Evolutionary conservation across 83 land plant genomes (phyloP).

Genomic region (Picea abies): DNA sequence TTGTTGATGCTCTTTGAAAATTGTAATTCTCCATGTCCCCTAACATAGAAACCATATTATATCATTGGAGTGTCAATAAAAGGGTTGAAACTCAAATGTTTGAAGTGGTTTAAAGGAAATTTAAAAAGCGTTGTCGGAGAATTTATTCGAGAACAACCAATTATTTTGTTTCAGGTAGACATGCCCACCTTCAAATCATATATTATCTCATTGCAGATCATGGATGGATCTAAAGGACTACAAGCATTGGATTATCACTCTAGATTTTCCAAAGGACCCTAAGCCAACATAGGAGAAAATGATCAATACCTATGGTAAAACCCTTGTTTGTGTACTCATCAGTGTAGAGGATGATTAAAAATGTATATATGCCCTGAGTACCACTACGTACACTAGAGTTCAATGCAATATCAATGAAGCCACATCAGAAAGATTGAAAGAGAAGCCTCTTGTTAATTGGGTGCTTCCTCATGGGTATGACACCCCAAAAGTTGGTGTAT

Average conservation of each 20-base stretch:
- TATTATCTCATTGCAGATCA: constrained; percentile 8
- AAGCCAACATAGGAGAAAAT: constrained; percentile 49
- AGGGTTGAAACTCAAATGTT: too few relatives aligned
- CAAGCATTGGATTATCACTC: constrained; percentile 67
- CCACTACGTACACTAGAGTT: constrained; percentile 77
- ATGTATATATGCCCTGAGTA: constrained; percentile 84
- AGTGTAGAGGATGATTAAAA: constrained; percentile 86
- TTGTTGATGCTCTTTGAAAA: too few relatives aligned
- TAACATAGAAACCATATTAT: too few relatives aligned
- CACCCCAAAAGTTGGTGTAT: too few relatives aligned
- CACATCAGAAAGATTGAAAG: constrained; percentile 75
- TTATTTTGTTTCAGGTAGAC: background rate
- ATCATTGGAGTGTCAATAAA: too few relatives aligned
- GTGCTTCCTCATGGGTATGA: too few relatives aligned
- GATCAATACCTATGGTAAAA: constrained; percentile 54
- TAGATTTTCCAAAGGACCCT: constrained; percentile 56
- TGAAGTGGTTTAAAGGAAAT: too few relatives aligned
- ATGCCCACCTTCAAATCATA: background rate
- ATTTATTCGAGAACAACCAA: background rate
- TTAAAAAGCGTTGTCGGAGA: background rate
- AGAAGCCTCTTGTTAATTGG: too few relatives aligned
- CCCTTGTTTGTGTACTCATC: constrained; percentile 45
- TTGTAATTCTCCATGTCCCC: too few relatives aligned
- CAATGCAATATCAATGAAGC: constrained; percentile 75
- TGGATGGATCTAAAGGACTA: constrained; percentile 48